Percentiles rank a stretch among this genome's conserved stretches.
These are phyloP conservation scores for Combretum micranthum DNA, from an alignment of 345 rosid species.

Conservation along the genomic window DNA sequence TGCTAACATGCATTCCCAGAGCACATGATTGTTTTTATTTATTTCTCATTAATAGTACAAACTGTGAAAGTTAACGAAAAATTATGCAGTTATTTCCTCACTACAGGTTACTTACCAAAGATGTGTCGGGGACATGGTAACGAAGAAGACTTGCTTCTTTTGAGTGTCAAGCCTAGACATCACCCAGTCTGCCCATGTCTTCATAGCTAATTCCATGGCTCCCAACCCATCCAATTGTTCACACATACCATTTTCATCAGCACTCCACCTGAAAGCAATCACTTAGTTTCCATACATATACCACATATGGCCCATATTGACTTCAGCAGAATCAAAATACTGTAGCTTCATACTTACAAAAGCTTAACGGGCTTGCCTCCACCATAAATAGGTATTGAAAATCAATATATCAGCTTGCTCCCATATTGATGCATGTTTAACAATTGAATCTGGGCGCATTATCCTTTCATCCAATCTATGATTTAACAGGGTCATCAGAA, in stretches of 20 bases:
- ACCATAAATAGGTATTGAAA: conserved; percentile 94
- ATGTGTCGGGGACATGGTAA: conserved; percentile 96
- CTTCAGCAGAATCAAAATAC: background rate
- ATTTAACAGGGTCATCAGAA: conserved; percentile 96
- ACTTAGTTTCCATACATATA: background rate
- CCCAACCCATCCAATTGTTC: conserved; percentile 69
- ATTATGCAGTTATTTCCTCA: too few relatives aligned
- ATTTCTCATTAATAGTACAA: too few relatives aligned
- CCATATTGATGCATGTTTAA: conserved; percentile 83
- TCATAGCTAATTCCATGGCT: conserved; percentile 94
- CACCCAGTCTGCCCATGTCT: conserved; percentile 88
- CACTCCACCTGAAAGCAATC: conserved; percentile 66
- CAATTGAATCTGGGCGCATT: conserved; percentile 83
- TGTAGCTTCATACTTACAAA: conserved; percentile 32
- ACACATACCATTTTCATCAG: conserved; percentile 54
- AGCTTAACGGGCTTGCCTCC: conserved; percentile 96
- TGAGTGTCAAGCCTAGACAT: conserved; percentile 38
- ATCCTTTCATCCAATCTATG: conserved; percentile 73
- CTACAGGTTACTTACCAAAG: conserved; percentile 35
- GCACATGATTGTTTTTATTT: too few relatives aligned
- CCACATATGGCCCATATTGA: background rate
- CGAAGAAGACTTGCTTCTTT: conserved; percentile 61
- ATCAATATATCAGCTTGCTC: conserved; percentile 83
- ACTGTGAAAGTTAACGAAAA: too few relatives aligned
- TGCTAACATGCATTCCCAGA: too few relatives aligned